Evolutionary conservation across 352 stramenopile species (phyloP), one percentile per base, ranked within the genome.

Genomic region (Globisporangium camurandrum): DNA sequence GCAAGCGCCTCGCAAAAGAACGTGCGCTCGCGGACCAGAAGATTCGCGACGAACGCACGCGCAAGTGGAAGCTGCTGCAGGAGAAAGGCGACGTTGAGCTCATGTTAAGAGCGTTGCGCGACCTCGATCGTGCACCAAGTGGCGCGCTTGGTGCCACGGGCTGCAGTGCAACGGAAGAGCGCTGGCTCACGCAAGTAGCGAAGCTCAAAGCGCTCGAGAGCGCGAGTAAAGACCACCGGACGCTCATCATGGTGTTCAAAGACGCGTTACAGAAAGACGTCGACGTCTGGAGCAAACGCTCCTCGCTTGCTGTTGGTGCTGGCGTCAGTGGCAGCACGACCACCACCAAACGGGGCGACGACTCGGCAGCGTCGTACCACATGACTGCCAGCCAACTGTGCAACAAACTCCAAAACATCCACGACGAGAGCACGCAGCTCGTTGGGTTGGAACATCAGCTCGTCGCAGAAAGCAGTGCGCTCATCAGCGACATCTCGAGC

Each of bases 11-110:
- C 1, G 80, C 77, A 10, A 81, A 86, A 42, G 82, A 93, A 43
- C 85, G 83, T n/a, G 77, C 75, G 0, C 46, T 88, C 0, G 82
- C 82, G 1, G 82, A 92, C 40, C 68, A 90, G 53, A 82, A 83
- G 41, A 86, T 89, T 23, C 66, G 77, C 34, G 80, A 93, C 61
- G 82, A 93, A 51, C 73, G 82, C 1, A 86, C 74, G 4, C 69
- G 83, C 34, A 93, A 91, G 49, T 93, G 82, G 82, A 86, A 88
- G 40, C 46, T 93, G 10, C 58, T 93, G 0, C 74, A 93, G 54
- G 80, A 90, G 34, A 93, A 92, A 45, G 79, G 75, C 3, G 82
- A 93, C 42, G 66, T 89, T 27, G 82, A 93, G 53, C 56, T 93
- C 9, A 86, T 89, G 57, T 68, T 93, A 33, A 69, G 80, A 7